A percentile compares a stretch with the other conserved stretches of the same genome.
Conservation (phyloP, 768 basidiomycete genomes). For the Leccinum ochraceum region DNA sequence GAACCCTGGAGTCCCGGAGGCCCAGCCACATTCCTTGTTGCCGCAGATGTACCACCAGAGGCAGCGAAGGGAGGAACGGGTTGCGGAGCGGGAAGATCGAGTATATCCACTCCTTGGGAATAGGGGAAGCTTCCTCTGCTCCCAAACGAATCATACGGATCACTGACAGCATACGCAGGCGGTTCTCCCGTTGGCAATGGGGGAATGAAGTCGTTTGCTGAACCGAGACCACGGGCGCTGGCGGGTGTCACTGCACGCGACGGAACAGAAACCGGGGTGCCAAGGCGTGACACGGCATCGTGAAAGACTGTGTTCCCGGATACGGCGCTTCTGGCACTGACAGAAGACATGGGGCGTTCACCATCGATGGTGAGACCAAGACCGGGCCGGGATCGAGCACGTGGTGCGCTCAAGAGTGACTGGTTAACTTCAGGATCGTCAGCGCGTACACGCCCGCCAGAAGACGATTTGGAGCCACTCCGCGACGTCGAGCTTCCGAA, state of each 20-base stretch:
- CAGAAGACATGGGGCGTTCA: slow-evolving; percentile 55
- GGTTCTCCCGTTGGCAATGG: slow-evolving; percentile 29
- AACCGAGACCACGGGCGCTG: slow-evolving; percentile 23
- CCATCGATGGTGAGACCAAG: slow-evolving; percentile 42
- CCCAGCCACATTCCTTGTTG: slow-evolving; percentile 13
- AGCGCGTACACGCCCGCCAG: slow-evolving; percentile 21
- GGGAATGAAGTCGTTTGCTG: slow-evolving; percentile 10
- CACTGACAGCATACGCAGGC: slow-evolving; percentile 32
- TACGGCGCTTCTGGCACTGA: slow-evolving; percentile 53
- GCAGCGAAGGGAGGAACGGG: slow-evolving; percentile 53
- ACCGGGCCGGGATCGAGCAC: slow-evolving; percentile 30
- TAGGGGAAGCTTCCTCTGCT: slow-evolving; percentile 27
- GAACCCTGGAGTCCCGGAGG: slow-evolving; percentile 42
- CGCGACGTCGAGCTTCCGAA: slow-evolving; percentile 42
- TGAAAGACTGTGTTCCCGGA: slow-evolving; percentile 62
- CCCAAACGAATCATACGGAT: slow-evolving; percentile 32
- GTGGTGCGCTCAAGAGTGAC: slow-evolving; percentile 34
- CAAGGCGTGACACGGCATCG: slow-evolving; percentile 54
- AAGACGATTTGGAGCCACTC: slow-evolving; percentile 31
- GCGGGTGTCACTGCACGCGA: slow-evolving; percentile 51
- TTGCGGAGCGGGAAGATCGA: slow-evolving; percentile 60
- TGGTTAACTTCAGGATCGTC: slow-evolving; percentile 53
- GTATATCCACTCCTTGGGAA: slow-evolving; percentile 42
- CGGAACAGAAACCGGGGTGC: slow-evolving; percentile 43
- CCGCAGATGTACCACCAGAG: slow-evolving; percentile 35